Evolutionary conservation across 768 basidiomycete species (phyloP).

Genomic region (Leccinum longicurvipes): DNA sequence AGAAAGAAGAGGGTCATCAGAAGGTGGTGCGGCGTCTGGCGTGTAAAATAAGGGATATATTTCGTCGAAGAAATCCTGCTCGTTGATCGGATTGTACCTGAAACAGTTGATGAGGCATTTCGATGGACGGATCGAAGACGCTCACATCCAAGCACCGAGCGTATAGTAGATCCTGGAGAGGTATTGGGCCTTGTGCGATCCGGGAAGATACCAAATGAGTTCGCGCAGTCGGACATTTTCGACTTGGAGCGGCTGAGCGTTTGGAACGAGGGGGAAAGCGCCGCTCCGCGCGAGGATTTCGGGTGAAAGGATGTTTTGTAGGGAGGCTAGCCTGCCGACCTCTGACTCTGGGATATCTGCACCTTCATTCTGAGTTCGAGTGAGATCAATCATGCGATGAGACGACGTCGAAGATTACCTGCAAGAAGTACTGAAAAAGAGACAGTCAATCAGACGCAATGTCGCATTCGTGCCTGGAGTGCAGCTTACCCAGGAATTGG

Average conservation of each 20-base stretch:
- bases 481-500: slow-evolving; percentile 64
- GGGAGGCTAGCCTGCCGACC: slow-evolving; percentile 43
- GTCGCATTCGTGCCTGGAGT: background rate
- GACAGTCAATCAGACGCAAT: slow-evolving; percentile 2
- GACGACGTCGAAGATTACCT: slow-evolving; percentile 39
- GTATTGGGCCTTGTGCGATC: slow-evolving; percentile 55
- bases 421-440: slow-evolving; percentile 60
- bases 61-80: slow-evolving; percentile 58
- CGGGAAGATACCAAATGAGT: slow-evolving; percentile 70
- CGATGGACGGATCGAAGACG: slow-evolving; percentile 3
- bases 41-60: slow-evolving; percentile 58
- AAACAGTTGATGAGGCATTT: slow-evolving; percentile 3
- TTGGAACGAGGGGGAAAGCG: slow-evolving; percentile 58
- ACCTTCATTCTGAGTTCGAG: slow-evolving; percentile 50
- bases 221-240: slow-evolving; percentile 50
- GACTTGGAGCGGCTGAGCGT: slow-evolving; percentile 35
- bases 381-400: slow-evolving; percentile 8
- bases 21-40: slow-evolving; percentile 38
- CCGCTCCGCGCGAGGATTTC: slow-evolving; percentile 64
- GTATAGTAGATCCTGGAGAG: slow-evolving; percentile 59
- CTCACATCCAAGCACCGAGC: slow-evolving; percentile 72
- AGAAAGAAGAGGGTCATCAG: slow-evolving; percentile 50
- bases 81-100: slow-evolving; percentile 68
- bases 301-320: slow-evolving; percentile 55
- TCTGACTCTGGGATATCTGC: slow-evolving; percentile 50